Base-by-base conservation (phyloP, 139 green algal genomes). In the Chlamydomonas schloesseri region DNA sequence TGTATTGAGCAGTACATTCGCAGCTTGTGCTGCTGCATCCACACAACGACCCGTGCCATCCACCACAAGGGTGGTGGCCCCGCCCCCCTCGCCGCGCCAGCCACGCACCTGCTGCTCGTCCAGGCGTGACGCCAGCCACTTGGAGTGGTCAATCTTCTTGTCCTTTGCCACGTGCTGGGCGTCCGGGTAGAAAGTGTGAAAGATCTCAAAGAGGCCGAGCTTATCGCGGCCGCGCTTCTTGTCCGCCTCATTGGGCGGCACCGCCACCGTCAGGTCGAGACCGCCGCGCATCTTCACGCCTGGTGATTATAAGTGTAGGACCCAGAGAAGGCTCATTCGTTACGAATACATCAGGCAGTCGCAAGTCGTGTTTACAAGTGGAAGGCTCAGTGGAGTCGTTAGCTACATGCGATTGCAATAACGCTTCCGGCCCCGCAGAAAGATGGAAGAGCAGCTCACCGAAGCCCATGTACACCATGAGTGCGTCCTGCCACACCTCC, bases 401-500 rank as follows among this genome's bases (percentile, higher is more conserved):
- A n/a, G n/a, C n/a, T n/a, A n/a, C n/a, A n/a, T n/a, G n/a, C n/a
- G n/a, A n/a, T n/a, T n/a, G n/a, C n/a, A n/a, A n/a, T n/a, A n/a
- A n/a, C n/a, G n/a, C n/a, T n/a, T n/a, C n/a, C n/a, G n/a, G n/a
- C n/a, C n/a, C n/a, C n/a, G n/a, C n/a, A n/a, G n/a, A n/a, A n/a
- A n/a, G n/a, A n/a, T n/a, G n/a, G n/a, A n/a, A n/a, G n/a, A n/a
- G n/a, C 55, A 2, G 8, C 60, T 67, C 60, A 86, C 80, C 80
- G 46, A 70, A 71, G 6, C 47, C 68, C 6, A 33, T 57, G 36
- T 65, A 87, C 34, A 87, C 26, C 55, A 87, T 87, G 15, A 87
- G 57, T 8, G 81, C 81, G 53, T 87, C 81, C 53, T 87, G 81
- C 81, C 81, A 87, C 69, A 29, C 69, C 81, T 87, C 81, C 53